phyloP scores from a whole-genome alignment of 352 stramenopile genomes.

The Phytophthora pseudosyringae region DNA sequence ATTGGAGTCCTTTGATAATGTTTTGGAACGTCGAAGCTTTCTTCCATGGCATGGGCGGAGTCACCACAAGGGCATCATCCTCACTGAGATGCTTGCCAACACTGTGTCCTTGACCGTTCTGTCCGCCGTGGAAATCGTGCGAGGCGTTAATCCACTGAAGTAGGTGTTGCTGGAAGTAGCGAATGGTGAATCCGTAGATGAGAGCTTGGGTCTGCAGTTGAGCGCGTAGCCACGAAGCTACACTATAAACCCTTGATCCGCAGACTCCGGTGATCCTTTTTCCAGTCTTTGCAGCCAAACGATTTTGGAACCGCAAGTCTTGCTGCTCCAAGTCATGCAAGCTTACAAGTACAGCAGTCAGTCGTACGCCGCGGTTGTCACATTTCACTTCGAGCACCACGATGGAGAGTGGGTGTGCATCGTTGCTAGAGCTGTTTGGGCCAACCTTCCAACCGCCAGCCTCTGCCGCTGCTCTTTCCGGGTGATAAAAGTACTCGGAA shows the following conservation, averaged over 20 bases:
- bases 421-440: constrained; percentile 1
- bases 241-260: constrained; percentile 53
- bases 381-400: constrained; percentile 78
- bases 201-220: constrained; percentile 63
- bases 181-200: constrained; percentile 81
- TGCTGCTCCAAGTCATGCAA: constrained; percentile 71
- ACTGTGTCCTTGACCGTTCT: constrained; percentile 15
- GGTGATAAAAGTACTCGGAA: constrained; percentile 73
- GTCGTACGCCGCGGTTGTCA: constrained; percentile 70
- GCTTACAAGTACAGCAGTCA: constrained; percentile 68
- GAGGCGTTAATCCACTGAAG: constrained; percentile 58
- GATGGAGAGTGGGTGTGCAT: constrained; percentile 35
- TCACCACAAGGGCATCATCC: constrained; percentile 24
- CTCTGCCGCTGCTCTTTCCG: constrained; percentile 46
- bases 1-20: constrained; percentile 80
- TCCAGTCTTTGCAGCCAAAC: constrained; percentile 23
- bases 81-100: constrained; percentile 31
- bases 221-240: constrained; percentile 54
- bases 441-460: constrained; percentile 25
- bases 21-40: constrained; percentile 69
- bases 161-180: constrained; percentile 77
- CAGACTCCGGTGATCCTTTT: constrained; percentile 19
- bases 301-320: constrained; percentile 63
- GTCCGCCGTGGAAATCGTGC: constrained; percentile 35
- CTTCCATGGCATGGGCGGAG: constrained; percentile 34